phyloP scores from a whole-genome alignment of 805 yeast genomes.

The Metahyphopichia silvanorum region DNA sequence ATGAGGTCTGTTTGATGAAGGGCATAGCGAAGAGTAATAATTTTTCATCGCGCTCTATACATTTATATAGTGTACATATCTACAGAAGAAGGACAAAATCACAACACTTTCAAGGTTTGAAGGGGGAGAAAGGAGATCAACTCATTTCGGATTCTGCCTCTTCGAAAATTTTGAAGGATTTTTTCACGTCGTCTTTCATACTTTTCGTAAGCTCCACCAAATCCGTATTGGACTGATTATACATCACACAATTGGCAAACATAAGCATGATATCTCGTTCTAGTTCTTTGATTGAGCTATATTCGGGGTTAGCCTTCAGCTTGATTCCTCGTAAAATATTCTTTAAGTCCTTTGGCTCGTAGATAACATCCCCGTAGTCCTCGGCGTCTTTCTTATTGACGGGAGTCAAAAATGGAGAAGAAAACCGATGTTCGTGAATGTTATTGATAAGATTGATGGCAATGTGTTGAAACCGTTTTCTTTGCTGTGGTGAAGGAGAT shows the following conservation, averaged over 20 bases:
- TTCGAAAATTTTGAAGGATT: conserved; percentile 53
- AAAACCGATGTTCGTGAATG: conserved; percentile 66
- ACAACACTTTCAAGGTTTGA: too few species aligned
- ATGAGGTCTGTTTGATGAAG: conserved; percentile 37
- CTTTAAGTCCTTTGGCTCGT: conserved; percentile 66
- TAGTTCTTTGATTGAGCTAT: conserved; percentile 56
- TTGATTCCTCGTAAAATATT: conserved; percentile 57
- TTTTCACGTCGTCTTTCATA: conserved; percentile 67
- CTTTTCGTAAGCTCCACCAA: conserved; percentile 60
- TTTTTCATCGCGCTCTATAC: conserved; percentile 4
- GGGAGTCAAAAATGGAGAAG: conserved; percentile 70
- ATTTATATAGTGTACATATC: too few species aligned
- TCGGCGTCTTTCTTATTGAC: conserved; percentile 69
- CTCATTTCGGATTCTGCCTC: conserved; percentile 41
- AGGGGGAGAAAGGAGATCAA: background rate
- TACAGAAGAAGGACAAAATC: too few species aligned
- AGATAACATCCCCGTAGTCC: conserved; percentile 58
- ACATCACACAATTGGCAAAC: conserved; percentile 86
- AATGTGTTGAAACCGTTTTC: conserved; percentile 57
- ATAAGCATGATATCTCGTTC: conserved; percentile 69
- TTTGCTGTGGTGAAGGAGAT: conserved; percentile 15
- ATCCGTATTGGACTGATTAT: conserved; percentile 63
- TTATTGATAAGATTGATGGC: conserved; percentile 62
- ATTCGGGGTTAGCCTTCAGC: conserved; percentile 30
- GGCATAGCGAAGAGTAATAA: too few species aligned